Evolutionary conservation across 805 yeast genomes (phyloP).

Genomic region (Diddensiella transvaalensis): DNA sequence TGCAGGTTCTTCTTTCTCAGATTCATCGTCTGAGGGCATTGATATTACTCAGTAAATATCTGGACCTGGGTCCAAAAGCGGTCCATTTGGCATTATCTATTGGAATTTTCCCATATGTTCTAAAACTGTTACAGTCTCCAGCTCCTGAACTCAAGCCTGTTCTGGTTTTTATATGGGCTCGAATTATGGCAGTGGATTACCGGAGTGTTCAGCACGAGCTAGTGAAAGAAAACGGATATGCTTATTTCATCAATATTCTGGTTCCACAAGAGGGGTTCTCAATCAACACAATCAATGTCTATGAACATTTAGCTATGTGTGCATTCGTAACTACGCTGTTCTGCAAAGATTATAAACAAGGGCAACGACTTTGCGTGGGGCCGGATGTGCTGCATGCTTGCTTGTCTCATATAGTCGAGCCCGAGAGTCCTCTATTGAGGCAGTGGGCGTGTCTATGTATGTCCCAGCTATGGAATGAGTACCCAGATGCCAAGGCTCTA

Average conservation of each 20-base stretch:
- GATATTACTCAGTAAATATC: conserved; percentile 73
- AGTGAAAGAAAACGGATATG: conserved; percentile 84
- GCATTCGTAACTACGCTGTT: conserved; percentile 85
- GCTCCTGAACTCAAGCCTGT: conserved; percentile 95
- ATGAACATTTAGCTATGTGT: conserved; percentile 93
- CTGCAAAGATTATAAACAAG: conserved; percentile 72
- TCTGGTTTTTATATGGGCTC: conserved; percentile 93
- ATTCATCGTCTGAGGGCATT: conserved; percentile 90
- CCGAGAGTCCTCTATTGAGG: conserved; percentile 80
- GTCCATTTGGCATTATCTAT: conserved; percentile 88
- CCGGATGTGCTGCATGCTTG: conserved; percentile 69
- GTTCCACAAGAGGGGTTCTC: conserved; percentile 38
- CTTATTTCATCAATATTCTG: conserved; percentile 78
- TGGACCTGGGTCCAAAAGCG: conserved; percentile 97
- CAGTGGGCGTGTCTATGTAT: conserved; percentile 88
- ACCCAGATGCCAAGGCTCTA: conserved; percentile 71
- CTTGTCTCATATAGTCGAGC: conserved; percentile 57
- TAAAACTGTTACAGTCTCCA: conserved; percentile 86
- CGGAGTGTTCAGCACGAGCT: conserved; percentile 87
- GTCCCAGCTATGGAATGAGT: conserved; percentile 69
- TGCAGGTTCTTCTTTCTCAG: conserved; percentile 89
- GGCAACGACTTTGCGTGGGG: conserved; percentile 75
- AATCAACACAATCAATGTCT: conserved; percentile 46
- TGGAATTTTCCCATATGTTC: conserved; percentile 93
- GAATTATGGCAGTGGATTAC: conserved; percentile 94